Base-by-base conservation (phyloP, 257 asterid species). In the Galeopsis tetrahit region DNA sequence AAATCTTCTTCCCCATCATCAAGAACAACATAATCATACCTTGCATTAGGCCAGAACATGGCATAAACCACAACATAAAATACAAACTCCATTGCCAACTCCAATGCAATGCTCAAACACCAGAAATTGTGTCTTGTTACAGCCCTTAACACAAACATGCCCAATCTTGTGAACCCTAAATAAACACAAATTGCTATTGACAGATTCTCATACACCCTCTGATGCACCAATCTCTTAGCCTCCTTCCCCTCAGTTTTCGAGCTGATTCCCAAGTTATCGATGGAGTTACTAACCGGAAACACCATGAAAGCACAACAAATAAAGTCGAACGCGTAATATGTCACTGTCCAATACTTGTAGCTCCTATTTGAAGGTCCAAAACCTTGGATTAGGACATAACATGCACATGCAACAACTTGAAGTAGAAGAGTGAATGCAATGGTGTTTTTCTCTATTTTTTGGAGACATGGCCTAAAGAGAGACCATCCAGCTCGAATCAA, bases 401-500 rank as follows among this genome's bases (percentile, higher is more conserved):
- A 75, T 6, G 52, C 36, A 1, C 71, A 52, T 0, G 79, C 75
- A 10, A 78, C 7, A 21, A 69, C 10, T 66, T 83, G 85, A 4
- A 83, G 69, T 7, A 17, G 40, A 9, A 65, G 36, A 1, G 77
- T 59, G 2, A 48, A 8, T 2, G 14, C 17, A 10, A 83, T 63
- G 0, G 66, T 42, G 67, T 42, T 55, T 59, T 38, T 73, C 10
- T 74, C 80, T 1, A 31, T 11, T 4, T 55, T 68, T 7, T 62
- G 80, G 38, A 82, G 48, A 36, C 53, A 33, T 2, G 80, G 83
- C 32, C 77, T 64, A 35, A 64, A 75, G 0, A 83, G 66, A 0
- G 87, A 80, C 87, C 85, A 80, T 39, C 85, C 87, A 1, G 79
- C 70, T 36, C 85, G 74, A 6, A 80, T 72, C 8, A 83, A 75